Evolutionary conservation across 371 early-diverging fungal species (phyloP).

Genomic region (Mortierella sp.): DNA sequence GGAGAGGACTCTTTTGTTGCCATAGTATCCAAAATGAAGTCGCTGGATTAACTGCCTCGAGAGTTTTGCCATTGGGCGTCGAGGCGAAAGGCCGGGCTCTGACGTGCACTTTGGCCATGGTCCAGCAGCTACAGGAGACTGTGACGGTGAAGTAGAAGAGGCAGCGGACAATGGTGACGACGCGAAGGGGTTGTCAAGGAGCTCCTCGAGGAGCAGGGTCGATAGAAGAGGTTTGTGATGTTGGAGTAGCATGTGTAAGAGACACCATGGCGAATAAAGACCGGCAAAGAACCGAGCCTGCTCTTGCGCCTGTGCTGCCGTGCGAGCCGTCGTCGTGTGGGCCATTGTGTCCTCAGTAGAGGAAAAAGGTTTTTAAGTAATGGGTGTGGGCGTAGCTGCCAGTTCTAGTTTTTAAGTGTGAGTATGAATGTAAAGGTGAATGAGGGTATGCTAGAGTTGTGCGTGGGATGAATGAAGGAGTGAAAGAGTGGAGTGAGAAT

Average conservation of each 20-base stretch:
- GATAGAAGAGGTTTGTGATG: constrained; percentile 27
- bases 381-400: neutral
- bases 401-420: neutral
- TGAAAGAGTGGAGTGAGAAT: neutral
- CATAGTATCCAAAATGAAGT: constrained; percentile 53
- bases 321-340: constrained; percentile 8
- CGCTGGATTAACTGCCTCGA: constrained; percentile 44
- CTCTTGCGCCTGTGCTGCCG: constrained; percentile 20
- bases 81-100: constrained; percentile 15
- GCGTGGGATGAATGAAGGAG: too few species aligned
- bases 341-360: constrained; percentile 5
- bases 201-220: constrained; percentile 32
- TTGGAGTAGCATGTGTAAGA: constrained; percentile 48
- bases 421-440: neutral
- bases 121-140: neutral
- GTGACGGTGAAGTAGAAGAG: neutral
- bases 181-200: constrained; percentile 18
- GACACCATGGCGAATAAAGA: constrained; percentile 44
- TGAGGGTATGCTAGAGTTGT: too few species aligned
- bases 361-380: neutral
- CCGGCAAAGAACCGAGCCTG: constrained; percentile 22
- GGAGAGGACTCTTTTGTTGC: constrained; percentile 24
- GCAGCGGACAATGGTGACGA: neutral
- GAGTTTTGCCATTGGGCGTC: constrained; percentile 25
- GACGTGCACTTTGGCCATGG: neutral